phyloP scores from a whole-genome alignment of 495 filamentous ascomycete species.

The Hypoxylon fuscum region DNA sequence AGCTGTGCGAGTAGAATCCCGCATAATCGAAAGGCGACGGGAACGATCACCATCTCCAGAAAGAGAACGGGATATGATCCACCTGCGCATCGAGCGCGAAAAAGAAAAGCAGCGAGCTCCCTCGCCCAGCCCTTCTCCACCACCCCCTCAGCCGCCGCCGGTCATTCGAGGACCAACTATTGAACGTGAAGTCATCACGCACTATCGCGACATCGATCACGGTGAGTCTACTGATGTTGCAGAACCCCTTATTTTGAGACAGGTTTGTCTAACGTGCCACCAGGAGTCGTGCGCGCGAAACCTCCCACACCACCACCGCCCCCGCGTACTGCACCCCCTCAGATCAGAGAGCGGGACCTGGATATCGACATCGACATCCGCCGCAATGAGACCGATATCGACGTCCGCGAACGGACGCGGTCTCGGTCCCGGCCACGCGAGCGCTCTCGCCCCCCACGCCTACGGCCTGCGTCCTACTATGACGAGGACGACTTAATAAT shows the following conservation, averaged over 20 bases:
- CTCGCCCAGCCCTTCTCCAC: slow-evolving; percentile 50
- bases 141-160: slow-evolving; percentile 59
- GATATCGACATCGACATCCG: slow-evolving; percentile 65
- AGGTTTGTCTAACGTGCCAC: slow-evolving; percentile 10
- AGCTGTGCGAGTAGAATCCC: slow-evolving; percentile 38
- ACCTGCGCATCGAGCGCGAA: slow-evolving; percentile 53
- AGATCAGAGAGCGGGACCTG: slow-evolving; percentile 50
- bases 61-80: slow-evolving; percentile 49
- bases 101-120: slow-evolving; percentile 45
- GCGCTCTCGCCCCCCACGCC: slow-evolving; percentile 41
- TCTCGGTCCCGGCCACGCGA: slow-evolving; percentile 49
- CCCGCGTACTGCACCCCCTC: slow-evolving; percentile 45
- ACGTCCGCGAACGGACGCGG: slow-evolving; percentile 52
- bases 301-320: slow-evolving; percentile 59
- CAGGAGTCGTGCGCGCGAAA: slow-evolving; percentile 55
- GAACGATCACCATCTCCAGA: slow-evolving; percentile 43
- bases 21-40: slow-evolving; percentile 37
- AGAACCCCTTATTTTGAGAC: slow-evolving; percentile 38
- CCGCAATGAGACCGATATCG: slow-evolving; percentile 58
- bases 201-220: slow-evolving; percentile 89
- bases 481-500: slow-evolving; percentile 53
- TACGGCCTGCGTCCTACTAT: slow-evolving; percentile 44
- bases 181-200: slow-evolving; percentile 82
- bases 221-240: slow-evolving; percentile 60
- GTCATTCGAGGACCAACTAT: slow-evolving; percentile 74